Base-by-base conservation (phyloP, 2,329 filamentous ascomycete species). In the Penicillium italicum region DNA sequence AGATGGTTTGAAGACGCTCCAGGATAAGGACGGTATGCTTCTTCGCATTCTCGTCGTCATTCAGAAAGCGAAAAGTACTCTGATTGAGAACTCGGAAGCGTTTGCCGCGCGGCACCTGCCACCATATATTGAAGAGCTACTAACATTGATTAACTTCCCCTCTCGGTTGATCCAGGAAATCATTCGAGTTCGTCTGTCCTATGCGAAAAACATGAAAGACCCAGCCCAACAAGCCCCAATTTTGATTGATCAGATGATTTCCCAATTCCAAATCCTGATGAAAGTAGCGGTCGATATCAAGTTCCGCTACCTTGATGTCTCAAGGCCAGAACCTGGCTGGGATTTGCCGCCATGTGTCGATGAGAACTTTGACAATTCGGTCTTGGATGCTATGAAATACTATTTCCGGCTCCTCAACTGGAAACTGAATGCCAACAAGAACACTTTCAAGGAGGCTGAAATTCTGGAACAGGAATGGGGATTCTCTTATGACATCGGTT, bases 351-450 rank as follows among this genome's bases (percentile, higher is more conserved):
- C 92, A 9, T 97, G 92, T 74, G 95, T 99, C 61, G 94, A 97
- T 69, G 94, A 99, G 70, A 91, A 91, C 40, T 99, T 97, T 67
- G 94, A 97, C 70, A 83, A 87, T 33, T 90, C 95, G 18, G 90
- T 97, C 10, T 76, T 99, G 41, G 93, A 97, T 67, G 92, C 93
- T 0, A 79, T 99, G 64, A 95, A 93, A 72, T 97, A 96, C 73
- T 99, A 99, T 75, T 99, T 99, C 81, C 94, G 93, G 72, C 92
- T 99, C 83, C 80, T 99, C 42, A 97, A 97, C 70, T 97, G 92
- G 91, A 97, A 97, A 74, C 79, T 99, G 50, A 92, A 89, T 65
- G 90, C 91, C 53, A 97, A 97, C 79, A 97, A 97, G 73, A 99
- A 97, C 76, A 97, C 92, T 0, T 99, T 99, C 82, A 97, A 97